These are phyloP conservation scores for Taphrina sp. DNA, from an alignment of 1,139 yeast species.

Conservation along the genomic window DNA sequence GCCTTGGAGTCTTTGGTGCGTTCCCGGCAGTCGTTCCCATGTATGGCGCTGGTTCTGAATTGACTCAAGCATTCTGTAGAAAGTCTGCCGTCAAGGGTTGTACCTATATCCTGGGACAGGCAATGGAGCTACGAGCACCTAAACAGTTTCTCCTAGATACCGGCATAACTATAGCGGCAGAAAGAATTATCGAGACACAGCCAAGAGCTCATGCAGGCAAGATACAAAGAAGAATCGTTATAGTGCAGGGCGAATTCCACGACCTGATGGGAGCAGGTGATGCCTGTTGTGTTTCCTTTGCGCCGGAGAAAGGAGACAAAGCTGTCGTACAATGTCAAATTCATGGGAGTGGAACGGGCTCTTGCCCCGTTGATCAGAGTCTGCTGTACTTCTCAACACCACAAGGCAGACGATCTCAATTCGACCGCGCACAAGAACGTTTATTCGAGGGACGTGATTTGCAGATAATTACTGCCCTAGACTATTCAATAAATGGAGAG, in stretches of 20 bases:
- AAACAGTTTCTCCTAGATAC: conserved; percentile 64
- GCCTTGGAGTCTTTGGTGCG: conserved; percentile 90
- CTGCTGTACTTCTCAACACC: conserved; percentile 73
- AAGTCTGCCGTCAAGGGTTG: conserved; percentile 99
- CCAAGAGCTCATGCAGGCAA: neutral
- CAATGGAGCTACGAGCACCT: conserved; percentile 58
- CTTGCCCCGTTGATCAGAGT: conserved; percentile 83
- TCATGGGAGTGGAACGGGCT: conserved; percentile 85
- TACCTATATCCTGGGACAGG: conserved; percentile 68
- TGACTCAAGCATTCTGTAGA: conserved; percentile 94
- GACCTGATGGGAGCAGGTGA: conserved; percentile 57
- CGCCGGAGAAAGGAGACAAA: conserved; percentile 71
- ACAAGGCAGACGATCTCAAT: neutral
- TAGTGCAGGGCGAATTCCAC: conserved; percentile 17
- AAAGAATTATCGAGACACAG: neutral
- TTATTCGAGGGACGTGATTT: neutral
- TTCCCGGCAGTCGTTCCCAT: conserved; percentile 91
- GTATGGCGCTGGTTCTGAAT: conserved; percentile 95
- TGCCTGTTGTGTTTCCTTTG: conserved; percentile 86
- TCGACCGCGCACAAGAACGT: neutral
- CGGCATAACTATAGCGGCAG: conserved; percentile 57
- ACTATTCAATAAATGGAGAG: neutral
- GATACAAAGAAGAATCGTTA: neutral
- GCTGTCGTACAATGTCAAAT: conserved; percentile 81
- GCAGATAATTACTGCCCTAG: neutral